Percentiles rank a stretch among this genome's conserved stretches.
Evolutionary conservation across 1,284 basidiomycete genomes (phyloP).

Genomic region (Ustilago cynodontis): DNA sequence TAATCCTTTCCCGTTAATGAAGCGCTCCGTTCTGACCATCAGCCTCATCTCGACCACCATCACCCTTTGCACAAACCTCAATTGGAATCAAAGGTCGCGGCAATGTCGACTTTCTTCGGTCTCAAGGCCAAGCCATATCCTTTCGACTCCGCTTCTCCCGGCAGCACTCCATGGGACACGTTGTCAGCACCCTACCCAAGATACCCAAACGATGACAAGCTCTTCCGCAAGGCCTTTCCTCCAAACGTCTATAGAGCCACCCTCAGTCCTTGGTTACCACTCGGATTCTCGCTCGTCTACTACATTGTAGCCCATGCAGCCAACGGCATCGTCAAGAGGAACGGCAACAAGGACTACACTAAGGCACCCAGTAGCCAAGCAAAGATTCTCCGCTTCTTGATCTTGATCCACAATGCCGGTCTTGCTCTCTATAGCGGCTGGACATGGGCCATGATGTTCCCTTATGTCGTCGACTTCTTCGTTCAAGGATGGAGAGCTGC

Average conservation of each 20-base stretch:
- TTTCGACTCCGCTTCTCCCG: conserved; percentile 25
- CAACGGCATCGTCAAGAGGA: conserved; percentile 34
- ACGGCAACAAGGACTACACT: conserved; percentile 48
- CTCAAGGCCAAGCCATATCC: conserved; percentile 48
- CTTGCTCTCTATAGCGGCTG: conserved; percentile 59
- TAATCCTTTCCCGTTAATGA: neutral
- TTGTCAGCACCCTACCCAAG: conserved; percentile 41
- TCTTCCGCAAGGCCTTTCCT: conserved; percentile 21
- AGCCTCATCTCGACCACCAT: conserved; percentile 4
- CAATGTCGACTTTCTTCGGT: conserved; percentile 45
- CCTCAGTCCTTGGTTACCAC: conserved; percentile 40
- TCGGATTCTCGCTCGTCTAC: conserved; percentile 58
- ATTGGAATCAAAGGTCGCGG: neutral
- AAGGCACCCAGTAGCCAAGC: conserved; percentile 30
- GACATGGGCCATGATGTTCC: conserved; percentile 55
- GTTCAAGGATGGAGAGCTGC: conserved; percentile 51
- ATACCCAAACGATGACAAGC: conserved; percentile 34
- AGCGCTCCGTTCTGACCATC: no score
- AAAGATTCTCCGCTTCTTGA: conserved; percentile 29
- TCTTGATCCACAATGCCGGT: conserved; percentile 59
- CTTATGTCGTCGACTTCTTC: conserved; percentile 55
- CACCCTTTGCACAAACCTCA: neutral
- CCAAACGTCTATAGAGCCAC: conserved; percentile 24
- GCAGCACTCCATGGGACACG: conserved; percentile 12
- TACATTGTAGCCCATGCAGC: conserved; percentile 57